A percentile compares a stretch with the other conserved stretches of the same genome.
phyloP scores from a whole-genome alignment of 768 basidiomycete species.

The Mycena galericulata region DNA sequence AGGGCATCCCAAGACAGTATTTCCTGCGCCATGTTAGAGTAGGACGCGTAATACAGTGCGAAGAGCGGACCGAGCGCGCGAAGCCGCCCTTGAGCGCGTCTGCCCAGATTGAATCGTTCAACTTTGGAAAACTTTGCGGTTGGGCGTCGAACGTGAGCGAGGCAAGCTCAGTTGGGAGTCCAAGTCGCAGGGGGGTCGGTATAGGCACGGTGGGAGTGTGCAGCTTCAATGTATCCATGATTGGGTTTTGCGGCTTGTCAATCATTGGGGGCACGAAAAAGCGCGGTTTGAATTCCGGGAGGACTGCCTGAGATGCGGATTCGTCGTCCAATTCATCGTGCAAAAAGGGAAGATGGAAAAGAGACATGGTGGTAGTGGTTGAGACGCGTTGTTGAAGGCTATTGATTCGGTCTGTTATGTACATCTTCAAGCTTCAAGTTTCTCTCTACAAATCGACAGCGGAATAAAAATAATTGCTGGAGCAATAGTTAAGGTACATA shows the following conservation, averaged over 20 bases:
- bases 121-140: background rate
- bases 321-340: slow-evolving; percentile 27
- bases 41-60: background rate
- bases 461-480: too few relatives aligned
- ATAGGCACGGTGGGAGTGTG: slow-evolving; percentile 8
- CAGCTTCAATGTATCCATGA: slow-evolving; percentile 67
- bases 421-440: too few relatives aligned
- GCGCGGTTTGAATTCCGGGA: slow-evolving; percentile 55
- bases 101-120: slow-evolving; percentile 29
- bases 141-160: slow-evolving; percentile 33
- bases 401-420: too few relatives aligned
- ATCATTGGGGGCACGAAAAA: slow-evolving; percentile 76
- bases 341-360: slow-evolving; percentile 22
- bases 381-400: background rate
- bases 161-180: slow-evolving; percentile 47
- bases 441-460: too few relatives aligned
- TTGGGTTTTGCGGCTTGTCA: slow-evolving; percentile 85
- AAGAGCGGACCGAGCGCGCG: slow-evolving; percentile 17
- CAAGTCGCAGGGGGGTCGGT: slow-evolving; percentile 30
- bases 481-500: too few relatives aligned
- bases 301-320: slow-evolving; percentile 36
- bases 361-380: background rate
- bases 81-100: slow-evolving; percentile 24
- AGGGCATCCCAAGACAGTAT: slow-evolving; percentile 75
- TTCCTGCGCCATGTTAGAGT: slow-evolving; percentile 52